Percentiles rank a stretch among this genome's conserved stretches.
Conservation (phyloP, 1,284 basidiomycete genomes). For the Melampsora americana region DNA sequence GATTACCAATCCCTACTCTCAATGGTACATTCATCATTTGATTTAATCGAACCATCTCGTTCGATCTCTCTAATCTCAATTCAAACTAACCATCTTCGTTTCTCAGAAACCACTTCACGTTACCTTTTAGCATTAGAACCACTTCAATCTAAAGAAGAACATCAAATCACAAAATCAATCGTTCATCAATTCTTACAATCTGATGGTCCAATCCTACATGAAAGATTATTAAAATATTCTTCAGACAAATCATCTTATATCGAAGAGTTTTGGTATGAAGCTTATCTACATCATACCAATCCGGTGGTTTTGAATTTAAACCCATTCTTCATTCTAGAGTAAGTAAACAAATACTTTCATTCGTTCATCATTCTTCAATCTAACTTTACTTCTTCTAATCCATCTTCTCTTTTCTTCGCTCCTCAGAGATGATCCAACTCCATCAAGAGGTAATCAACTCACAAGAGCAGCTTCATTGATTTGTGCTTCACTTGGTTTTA, state of each 20-base stretch:
- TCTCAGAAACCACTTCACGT: conserved; percentile 81
- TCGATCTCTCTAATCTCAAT: not conserved
- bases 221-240: conserved; percentile 73
- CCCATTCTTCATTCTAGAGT: conserved; percentile 98
- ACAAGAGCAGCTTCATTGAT: conserved; percentile 85
- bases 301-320: conserved; percentile 90
- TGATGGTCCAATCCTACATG: conserved; percentile 77
- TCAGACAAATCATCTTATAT: conserved; percentile 71
- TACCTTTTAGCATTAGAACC: conserved; percentile 78
- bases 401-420: too few relatives aligned
- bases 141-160: conserved; percentile 56
- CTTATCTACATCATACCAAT: conserved; percentile 83
- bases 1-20: conserved; percentile 82
- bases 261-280: conserved; percentile 96
- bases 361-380: too few relatives aligned
- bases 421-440: conserved; percentile 81
- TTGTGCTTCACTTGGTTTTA: conserved; percentile 82
- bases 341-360: too few relatives aligned
- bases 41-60: too few relatives aligned
- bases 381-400: too few relatives aligned
- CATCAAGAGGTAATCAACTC: conserved; percentile 80
- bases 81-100: too few relatives aligned
- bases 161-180: conserved; percentile 64
- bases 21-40: too few relatives aligned
- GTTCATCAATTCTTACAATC: conserved; percentile 72